These are phyloP conservation scores for Lichtheimia ornata DNA, from an alignment of 371 early-diverging fungal species.

Conservation along the genomic window DNA sequence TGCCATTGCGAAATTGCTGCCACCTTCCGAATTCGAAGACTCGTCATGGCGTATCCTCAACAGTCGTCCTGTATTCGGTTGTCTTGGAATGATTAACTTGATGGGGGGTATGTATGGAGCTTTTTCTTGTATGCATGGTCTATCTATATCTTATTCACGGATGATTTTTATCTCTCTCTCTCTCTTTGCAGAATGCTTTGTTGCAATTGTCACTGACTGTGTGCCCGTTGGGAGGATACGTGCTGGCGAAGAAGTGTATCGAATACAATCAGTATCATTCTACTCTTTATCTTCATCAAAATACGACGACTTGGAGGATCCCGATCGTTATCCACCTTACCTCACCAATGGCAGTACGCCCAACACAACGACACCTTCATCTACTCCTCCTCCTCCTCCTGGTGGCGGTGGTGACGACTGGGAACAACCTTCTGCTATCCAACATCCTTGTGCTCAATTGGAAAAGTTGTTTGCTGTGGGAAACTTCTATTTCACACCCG, in stretches of 20 bases:
- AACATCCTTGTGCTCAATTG: slow-evolving; percentile 65
- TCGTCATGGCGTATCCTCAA: slow-evolving; percentile 51
- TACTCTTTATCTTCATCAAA: slow-evolving; percentile 60
- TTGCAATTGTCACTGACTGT: slow-evolving; percentile 74
- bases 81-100: slow-evolving; percentile 67
- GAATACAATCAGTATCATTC: slow-evolving; percentile 62
- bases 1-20: slow-evolving; percentile 47
- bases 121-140: slow-evolving; percentile 2
- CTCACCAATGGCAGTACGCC: too few relatives aligned
- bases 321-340: slow-evolving; percentile 8
- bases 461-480: slow-evolving; percentile 71
- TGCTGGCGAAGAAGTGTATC: slow-evolving; percentile 61
- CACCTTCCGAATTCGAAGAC: slow-evolving; percentile 51
- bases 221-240: slow-evolving; percentile 60
- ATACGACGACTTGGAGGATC: slow-evolving; percentile 57
- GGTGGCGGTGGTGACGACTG: slow-evolving; percentile 31
- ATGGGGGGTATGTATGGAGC: slow-evolving; percentile 52
- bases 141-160: neutral
- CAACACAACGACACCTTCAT: neutral
- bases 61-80: slow-evolving; percentile 68
- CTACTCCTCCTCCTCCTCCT: neutral
- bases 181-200: slow-evolving; percentile 60
- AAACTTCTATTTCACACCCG: slow-evolving; percentile 77
- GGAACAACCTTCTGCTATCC: slow-evolving; percentile 34
- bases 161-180: neutral